Conservation (phyloP, 2,329 filamentous ascomycete genomes). For the Beauveria bassiana region DNA sequence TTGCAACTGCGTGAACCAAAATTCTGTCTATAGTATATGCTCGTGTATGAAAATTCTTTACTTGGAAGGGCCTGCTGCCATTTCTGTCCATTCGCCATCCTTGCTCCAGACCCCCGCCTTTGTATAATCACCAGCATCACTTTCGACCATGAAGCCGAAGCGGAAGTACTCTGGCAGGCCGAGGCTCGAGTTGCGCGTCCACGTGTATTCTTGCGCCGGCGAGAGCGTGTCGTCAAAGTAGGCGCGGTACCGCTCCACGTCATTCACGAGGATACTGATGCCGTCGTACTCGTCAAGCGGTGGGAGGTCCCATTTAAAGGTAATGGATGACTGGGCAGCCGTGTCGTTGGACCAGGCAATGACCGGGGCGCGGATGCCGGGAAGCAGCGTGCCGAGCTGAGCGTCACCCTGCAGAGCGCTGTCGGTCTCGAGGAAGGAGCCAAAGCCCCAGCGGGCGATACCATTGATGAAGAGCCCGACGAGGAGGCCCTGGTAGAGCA, state of each 20-base stretch:
- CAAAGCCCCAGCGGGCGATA: constrained; percentile 89
- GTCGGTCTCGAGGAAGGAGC: constrained; percentile 77
- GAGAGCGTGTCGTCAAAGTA: constrained; percentile 54
- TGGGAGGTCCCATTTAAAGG: constrained; percentile 46
- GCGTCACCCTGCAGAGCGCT: constrained; percentile 62
- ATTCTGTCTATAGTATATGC: not conserved
- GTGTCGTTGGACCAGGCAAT: constrained; percentile 34
- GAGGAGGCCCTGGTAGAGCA: constrained; percentile 84
- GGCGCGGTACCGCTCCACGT: constrained; percentile 71
- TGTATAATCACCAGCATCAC: constrained; percentile 60
- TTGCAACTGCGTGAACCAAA: not conserved
- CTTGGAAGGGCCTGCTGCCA: constrained; percentile 54
- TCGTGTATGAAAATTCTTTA: constrained; percentile 4
- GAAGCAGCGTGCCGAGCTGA: constrained; percentile 55
- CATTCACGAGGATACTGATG: constrained; percentile 74
- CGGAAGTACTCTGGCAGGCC: constrained; percentile 63
- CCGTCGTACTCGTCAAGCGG: constrained; percentile 55
- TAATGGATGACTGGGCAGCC: constrained; percentile 51
- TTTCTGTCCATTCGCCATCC: constrained; percentile 57
- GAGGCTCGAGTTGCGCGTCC: constrained; percentile 42
- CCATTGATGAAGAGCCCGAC: constrained; percentile 92
- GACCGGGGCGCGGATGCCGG: constrained; percentile 37
- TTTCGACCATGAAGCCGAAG: constrained; percentile 66
- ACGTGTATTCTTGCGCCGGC: constrained; percentile 43
- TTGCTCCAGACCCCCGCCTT: constrained; percentile 64